Percentiles rank a stretch among this genome's conserved stretches.
Evolutionary conservation across 305 asterid species (phyloP).

Genomic region (Petunia hybrid): DNA sequence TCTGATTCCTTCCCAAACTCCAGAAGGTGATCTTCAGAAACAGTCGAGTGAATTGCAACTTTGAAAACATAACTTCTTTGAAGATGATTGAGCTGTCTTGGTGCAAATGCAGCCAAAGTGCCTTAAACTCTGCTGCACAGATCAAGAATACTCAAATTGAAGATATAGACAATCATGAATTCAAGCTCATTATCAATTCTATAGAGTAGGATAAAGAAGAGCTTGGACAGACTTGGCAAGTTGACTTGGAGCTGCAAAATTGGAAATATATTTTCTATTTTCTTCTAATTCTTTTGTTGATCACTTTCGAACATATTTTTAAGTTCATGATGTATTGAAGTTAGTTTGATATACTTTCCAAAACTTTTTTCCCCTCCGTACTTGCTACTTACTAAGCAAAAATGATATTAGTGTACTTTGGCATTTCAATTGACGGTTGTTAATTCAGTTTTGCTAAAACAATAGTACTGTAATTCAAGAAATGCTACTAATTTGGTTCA

Average conservation of each 20-base stretch:
- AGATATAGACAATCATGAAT: conserved; percentile 7
- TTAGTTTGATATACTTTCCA: neutral
- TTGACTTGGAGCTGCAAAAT: neutral
- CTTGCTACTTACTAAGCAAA: neutral
- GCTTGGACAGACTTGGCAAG: neutral
- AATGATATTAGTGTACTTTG: neutral
- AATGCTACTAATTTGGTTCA: neutral
- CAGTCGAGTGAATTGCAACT: neutral
- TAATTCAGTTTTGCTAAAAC: neutral
- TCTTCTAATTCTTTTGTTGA: conserved; percentile 3
- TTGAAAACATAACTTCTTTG: neutral
- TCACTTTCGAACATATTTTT: neutral
- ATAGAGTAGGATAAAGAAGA: neutral
- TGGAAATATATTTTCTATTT: neutral
- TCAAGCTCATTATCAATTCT: conserved; percentile 14
- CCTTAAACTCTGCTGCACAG: conserved; percentile 5
- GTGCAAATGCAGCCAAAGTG: neutral
- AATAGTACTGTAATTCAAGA: neutral
- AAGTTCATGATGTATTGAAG: neutral
- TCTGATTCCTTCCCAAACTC: neutral
- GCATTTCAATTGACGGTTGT: neutral
- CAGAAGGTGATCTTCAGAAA: neutral
- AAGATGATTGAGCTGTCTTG: neutral
- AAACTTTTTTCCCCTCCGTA: neutral
- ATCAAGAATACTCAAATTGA: neutral